Conservation (phyloP, 768 basidiomycete species). For the Lentinula lateritia region DNA sequence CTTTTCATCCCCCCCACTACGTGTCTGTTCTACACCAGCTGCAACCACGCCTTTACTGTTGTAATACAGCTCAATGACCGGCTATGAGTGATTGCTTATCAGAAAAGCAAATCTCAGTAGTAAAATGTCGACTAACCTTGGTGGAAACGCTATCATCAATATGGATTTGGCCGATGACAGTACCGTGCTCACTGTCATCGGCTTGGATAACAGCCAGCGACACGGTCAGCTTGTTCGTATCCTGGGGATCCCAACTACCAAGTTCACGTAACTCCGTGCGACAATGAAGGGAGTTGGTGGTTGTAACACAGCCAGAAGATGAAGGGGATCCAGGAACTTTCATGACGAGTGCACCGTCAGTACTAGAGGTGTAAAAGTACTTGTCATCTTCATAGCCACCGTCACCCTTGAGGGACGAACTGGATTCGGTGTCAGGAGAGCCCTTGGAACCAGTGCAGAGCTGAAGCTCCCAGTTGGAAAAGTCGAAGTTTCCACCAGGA, state of each 20-base stretch:
- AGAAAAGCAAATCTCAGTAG: no score
- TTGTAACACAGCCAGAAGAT: conserved; percentile 1
- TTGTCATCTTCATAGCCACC: neutral
- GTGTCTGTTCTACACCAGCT: conserved; percentile 5
- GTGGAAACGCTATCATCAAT: conserved; percentile 3
- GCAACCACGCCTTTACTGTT: neutral
- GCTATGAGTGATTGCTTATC: neutral
- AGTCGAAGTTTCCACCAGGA: conserved; percentile 5
- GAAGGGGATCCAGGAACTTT: conserved; percentile 5
- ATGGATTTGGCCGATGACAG: conserved; percentile 7
- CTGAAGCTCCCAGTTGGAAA: conserved; percentile 5
- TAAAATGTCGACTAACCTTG: neutral
- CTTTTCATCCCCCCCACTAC: neutral
- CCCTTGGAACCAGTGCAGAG: neutral
- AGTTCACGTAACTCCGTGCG: conserved; percentile 4
- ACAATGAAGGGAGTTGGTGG: conserved; percentile 2
- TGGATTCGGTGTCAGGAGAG: neutral
- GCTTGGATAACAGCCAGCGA: neutral
- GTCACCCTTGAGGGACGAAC: neutral
- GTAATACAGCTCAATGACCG: conserved; percentile 7
- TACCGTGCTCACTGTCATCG: conserved; percentile 2
- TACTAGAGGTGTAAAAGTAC: conserved; percentile 3
- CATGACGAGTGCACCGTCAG: conserved; percentile 3
- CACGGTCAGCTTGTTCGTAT: neutral
- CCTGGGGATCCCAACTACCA: neutral